phyloP scores from a whole-genome alignment of 2,329 filamentous ascomycete species.

The Cladorrhinum sp. region DNA sequence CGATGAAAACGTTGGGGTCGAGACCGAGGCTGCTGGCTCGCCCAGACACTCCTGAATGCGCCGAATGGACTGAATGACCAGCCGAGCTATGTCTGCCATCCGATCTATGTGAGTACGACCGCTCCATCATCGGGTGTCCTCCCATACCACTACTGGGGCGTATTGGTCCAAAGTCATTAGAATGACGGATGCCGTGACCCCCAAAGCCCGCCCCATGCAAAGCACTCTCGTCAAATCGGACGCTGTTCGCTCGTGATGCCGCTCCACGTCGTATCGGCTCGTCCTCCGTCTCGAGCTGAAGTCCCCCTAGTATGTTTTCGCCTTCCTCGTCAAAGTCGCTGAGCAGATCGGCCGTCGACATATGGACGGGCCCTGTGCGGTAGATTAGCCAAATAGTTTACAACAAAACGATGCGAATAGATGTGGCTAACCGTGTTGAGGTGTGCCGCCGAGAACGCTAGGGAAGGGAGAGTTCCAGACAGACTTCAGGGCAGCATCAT shows the following conservation, averaged over 20 bases:
- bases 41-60: slow-evolving; percentile 70
- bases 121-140: slow-evolving; percentile 78
- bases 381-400: slow-evolving; percentile 6
- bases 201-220: slow-evolving; percentile 84
- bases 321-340: slow-evolving; percentile 81
- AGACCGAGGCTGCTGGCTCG: slow-evolving; percentile 85
- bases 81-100: slow-evolving; percentile 92
- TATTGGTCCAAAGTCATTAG: slow-evolving; percentile 74
- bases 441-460: slow-evolving; percentile 75
- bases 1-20: slow-evolving; percentile 66
- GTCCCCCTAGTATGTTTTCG: slow-evolving; percentile 72
- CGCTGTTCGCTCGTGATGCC: slow-evolving; percentile 90
- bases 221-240: slow-evolving; percentile 94
- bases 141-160: slow-evolving; percentile 78
- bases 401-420: neutral
- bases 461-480: slow-evolving; percentile 95
- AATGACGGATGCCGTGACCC: slow-evolving; percentile 72
- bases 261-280: slow-evolving; percentile 80
- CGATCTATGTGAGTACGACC: slow-evolving; percentile 90
- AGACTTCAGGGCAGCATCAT: slow-evolving; percentile 70
- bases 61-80: slow-evolving; percentile 69
- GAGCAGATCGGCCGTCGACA: slow-evolving; percentile 64
- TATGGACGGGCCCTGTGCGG: slow-evolving; percentile 68
- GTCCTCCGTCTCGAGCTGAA: slow-evolving; percentile 84
- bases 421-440: slow-evolving; percentile 72